Base-by-base conservation (phyloP, 495 filamentous ascomycete genomes). In the Hamigera avellanea region DNA sequence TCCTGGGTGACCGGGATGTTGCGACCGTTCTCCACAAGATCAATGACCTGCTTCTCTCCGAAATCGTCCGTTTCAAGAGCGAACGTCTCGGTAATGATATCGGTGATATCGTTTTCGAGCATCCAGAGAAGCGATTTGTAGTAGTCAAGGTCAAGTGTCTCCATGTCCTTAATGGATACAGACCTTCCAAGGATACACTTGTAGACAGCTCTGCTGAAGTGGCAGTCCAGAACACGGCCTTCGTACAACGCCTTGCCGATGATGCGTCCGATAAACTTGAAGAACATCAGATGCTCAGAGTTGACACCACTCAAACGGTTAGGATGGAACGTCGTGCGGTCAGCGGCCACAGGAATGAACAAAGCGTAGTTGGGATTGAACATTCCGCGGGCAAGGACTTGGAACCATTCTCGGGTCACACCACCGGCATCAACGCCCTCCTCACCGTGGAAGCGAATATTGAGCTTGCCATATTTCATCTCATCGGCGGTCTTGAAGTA, bases 41-140 rank as follows among this genome's bases (percentile, higher is more conserved):
- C 93, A 31, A 93, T 79, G 16, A 83, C 81, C 55, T 86, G 77
- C 32, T 73, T 81, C 42, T 83, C 85, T 28, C 91, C 91, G 59
- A 96, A 99, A 53, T 78, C 84, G 40, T 95, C 87, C 29, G 83
- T 81, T 56, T 95, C 86, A 29, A 93, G 75, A 16, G 89, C 86
- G 57, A 99, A 96, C 3, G 83, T 93, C 64, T 99, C 89, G n/a
- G 81, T 86, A 51, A 95, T 93, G 49, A 95, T 85, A 46, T 95
- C 91, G n/a, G 88, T 94, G 50, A 99, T 96, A 53, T 95, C 86
- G 56, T 96, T 95, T 50, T 93, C 85, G 34, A 95, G 72, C 81
- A 99, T 95, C 91, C 91, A 99, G 27, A 87, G 72, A 6, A 99
- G 75, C n/a, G 89, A 95, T 56, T 99, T 96, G 72, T 95, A 95